A percentile compares a stretch with the other conserved stretches of the same genome.
These are phyloP conservation scores for Metschnikowia vanudenii DNA, from an alignment of 805 yeast species.

Conservation along the genomic window DNA sequence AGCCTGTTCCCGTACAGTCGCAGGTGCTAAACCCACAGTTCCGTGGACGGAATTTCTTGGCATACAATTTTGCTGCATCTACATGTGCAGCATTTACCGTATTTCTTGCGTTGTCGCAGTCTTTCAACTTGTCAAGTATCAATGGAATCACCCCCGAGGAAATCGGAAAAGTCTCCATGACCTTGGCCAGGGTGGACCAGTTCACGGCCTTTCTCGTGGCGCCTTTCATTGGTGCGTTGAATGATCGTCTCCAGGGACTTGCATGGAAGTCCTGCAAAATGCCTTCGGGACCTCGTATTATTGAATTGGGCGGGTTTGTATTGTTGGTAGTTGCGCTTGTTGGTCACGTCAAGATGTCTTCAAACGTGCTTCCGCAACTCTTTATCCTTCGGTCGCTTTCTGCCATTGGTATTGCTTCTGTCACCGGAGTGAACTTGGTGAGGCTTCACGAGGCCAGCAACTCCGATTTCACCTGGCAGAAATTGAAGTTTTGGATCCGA, in stretches of 20 bases:
- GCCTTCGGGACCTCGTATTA: slow-evolving; percentile 51
- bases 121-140: slow-evolving; percentile 37
- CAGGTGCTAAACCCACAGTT: slow-evolving; percentile 17
- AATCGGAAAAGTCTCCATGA: slow-evolving; percentile 35
- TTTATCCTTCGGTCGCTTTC: slow-evolving; percentile 53
- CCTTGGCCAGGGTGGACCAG: slow-evolving; percentile 55
- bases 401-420: slow-evolving; percentile 57
- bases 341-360: slow-evolving; percentile 45
- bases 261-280: slow-evolving; percentile 10
- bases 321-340: slow-evolving; percentile 46
- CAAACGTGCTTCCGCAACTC: slow-evolving; percentile 46
- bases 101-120: slow-evolving; percentile 40
- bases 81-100: slow-evolving; percentile 38
- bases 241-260: slow-evolving; percentile 47
- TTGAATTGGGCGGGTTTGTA: slow-evolving; percentile 48
- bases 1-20: not conserved
- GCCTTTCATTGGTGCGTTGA: slow-evolving; percentile 62
- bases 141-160: slow-evolving; percentile 24
- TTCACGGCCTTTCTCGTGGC: slow-evolving; percentile 49
- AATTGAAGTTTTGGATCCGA: slow-evolving; percentile 28
- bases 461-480: slow-evolving; percentile 38
- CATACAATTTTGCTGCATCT: slow-evolving; percentile 37
- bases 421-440: slow-evolving; percentile 60
- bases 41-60: slow-evolving; percentile 26
- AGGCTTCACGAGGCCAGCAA: slow-evolving; percentile 52